Percentiles rank a stretch among this genome's conserved stretches.
phyloP scores from a whole-genome alignment of 306 rosid species.

The Rubus parviflorus region DNA sequence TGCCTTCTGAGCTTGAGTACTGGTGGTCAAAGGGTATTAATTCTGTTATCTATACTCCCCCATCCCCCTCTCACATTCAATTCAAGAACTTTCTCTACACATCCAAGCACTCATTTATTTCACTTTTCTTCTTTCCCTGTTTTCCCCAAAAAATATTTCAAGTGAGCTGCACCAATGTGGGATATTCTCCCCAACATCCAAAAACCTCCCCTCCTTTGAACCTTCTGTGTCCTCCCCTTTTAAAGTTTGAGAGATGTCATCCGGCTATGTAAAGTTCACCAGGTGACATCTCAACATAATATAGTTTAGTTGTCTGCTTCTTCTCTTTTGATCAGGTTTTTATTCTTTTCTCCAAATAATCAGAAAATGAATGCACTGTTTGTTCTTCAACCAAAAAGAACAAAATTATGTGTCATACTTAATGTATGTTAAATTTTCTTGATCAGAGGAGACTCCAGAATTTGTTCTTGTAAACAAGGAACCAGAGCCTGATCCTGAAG shows the following conservation, averaged over 20 bases:
- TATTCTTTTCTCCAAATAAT: background rate
- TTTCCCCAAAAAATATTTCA: background rate
- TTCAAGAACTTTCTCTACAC: background rate
- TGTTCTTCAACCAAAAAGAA: constrained; percentile 12
- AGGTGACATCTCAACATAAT: background rate
- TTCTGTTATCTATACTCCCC: background rate
- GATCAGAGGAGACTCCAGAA: constrained; percentile 76
- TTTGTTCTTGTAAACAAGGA: constrained; percentile 78
- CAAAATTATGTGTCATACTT: background rate
- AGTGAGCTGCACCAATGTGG: background rate
- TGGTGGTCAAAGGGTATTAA: constrained; percentile 77
- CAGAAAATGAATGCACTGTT: background rate
- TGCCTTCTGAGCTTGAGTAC: constrained; percentile 96
- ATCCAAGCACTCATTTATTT: background rate
- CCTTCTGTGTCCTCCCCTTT: background rate
- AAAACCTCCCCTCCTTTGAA: background rate
- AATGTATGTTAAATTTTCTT: constrained; percentile 27
- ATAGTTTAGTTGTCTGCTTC: background rate
- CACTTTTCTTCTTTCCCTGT: background rate
- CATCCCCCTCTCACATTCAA: background rate
- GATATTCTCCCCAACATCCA: background rate
- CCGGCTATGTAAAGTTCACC: background rate
- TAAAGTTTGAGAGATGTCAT: constrained; percentile 3
- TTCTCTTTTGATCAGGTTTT: constrained; percentile 8
- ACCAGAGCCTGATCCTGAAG: constrained; percentile 86